Evolutionary conservation across 2,329 filamentous ascomycete genomes (phyloP).

Genomic region (Fusarium floridanum): DNA sequence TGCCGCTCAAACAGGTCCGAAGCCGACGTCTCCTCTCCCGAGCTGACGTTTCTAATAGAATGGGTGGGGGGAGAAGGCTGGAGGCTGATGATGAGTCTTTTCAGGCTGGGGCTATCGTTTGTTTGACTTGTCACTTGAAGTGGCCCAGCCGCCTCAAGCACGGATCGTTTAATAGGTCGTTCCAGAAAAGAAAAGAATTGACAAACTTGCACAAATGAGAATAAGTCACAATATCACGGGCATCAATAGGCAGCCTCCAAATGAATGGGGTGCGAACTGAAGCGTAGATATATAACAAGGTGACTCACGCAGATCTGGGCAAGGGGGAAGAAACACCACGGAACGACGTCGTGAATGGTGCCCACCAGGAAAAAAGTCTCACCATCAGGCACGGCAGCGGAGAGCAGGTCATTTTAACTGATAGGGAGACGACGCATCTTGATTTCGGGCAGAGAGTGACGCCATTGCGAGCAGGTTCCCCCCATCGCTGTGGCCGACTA

Average conservation of each 20-base stretch:
- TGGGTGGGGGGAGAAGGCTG: slow-evolving; percentile 6
- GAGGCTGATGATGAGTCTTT: slow-evolving; percentile 9
- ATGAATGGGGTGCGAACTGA: slow-evolving; percentile 43
- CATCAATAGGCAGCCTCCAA: slow-evolving; percentile 41
- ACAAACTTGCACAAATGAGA: slow-evolving; percentile 33
- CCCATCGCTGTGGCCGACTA: slow-evolving; percentile 19
- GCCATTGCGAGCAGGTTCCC: slow-evolving; percentile 40
- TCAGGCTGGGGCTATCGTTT: slow-evolving; percentile 29
- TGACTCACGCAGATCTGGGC: slow-evolving; percentile 42
- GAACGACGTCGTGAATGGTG: slow-evolving; percentile 43
- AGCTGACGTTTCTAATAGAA: slow-evolving; percentile 20
- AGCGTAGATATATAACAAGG: slow-evolving; percentile 38
- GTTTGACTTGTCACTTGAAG: slow-evolving; percentile 36
- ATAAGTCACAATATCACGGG: slow-evolving; percentile 30
- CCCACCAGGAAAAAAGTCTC: slow-evolving; percentile 41
- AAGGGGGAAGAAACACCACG: slow-evolving; percentile 44
- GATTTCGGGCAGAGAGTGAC: slow-evolving; percentile 38
- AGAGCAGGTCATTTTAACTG: slow-evolving; percentile 38
- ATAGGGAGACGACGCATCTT: slow-evolving; percentile 38
- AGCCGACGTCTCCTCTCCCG: slow-evolving; percentile 8
- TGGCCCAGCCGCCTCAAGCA: slow-evolving; percentile 44
- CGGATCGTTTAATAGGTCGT: slow-evolving; percentile 33
- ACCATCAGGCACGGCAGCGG: slow-evolving; percentile 29
- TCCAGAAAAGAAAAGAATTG: slow-evolving; percentile 22
- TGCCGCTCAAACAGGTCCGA: slow-evolving; percentile 2